Base-by-base conservation (phyloP, 2,329 filamentous ascomycete species). In the Phaeophleospora eucalypticola region DNA sequence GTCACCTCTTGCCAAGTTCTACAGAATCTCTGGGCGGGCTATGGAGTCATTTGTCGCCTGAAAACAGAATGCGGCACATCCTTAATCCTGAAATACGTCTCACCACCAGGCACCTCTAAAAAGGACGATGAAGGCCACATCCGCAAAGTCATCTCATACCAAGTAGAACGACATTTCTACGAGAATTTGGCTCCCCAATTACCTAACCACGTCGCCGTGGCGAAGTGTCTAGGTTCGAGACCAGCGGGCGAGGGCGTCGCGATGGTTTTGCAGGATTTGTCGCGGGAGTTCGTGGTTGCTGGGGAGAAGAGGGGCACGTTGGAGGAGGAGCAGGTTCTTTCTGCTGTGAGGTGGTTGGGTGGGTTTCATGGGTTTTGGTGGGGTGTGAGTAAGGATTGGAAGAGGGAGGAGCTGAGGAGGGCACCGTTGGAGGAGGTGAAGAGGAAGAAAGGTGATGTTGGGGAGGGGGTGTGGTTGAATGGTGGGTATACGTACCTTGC, bases 81-180 rank as follows among this genome's bases (percentile, higher is more conserved):
- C 4, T 38, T 81, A 29, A 72, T 85, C 9, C 63, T 85, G 4
- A 85, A 85, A 58, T 70, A 81, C 43, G 80, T 84, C 33, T 74
- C 74, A 0, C 79, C 79, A 4, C 79, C 80, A 45, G 63, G 33
- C 43, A 48, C 21, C 9, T 16, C n/a, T 27, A 51, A 43, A 0
- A 56, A 50, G 19, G 55, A 55, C n/a, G 76, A 82, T 32, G 82
- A 85, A 57, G 80, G 82, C 0, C 82, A 86, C 53, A 56, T 80
- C 0, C 75, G 83, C 4, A 86, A 86, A 58, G 75, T 86, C 48
- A 63, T 85, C 20, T 84, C 80, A 58, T 86, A 86, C 53, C 72
- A 81, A 37, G 79, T 84, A 3, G 83, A 86, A 63, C 81, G 83
- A 57, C 76, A 76, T 54, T 86, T 86, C 54, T 86, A 86, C 60